phyloP scores from a whole-genome alignment of 805 yeast species.

The Naumovozyma baii region DNA sequence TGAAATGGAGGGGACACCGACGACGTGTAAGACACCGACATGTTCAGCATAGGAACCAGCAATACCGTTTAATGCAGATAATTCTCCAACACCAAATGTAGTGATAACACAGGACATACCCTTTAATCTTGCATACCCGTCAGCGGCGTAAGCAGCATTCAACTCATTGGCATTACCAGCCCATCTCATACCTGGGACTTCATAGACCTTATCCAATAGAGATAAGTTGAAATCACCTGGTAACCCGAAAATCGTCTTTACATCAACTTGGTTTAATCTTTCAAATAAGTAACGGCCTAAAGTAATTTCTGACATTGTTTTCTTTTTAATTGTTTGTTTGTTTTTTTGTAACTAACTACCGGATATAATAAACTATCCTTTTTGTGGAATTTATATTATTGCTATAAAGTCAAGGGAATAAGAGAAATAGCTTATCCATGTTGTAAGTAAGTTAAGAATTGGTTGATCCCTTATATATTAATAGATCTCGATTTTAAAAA shows the following conservation, averaged over 20 bases:
- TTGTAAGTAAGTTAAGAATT: too few species aligned
- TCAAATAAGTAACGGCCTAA: slow-evolving; percentile 55
- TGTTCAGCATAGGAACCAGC: slow-evolving; percentile 85
- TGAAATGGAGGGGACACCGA: slow-evolving; percentile 70
- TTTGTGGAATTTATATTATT: too few species aligned
- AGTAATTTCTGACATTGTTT: slow-evolving; percentile 30
- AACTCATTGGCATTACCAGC: slow-evolving; percentile 77
- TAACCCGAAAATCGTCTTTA: slow-evolving; percentile 57
- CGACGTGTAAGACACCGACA: slow-evolving; percentile 71
- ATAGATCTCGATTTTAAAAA: too few species aligned
- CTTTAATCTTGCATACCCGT: slow-evolving; percentile 74
- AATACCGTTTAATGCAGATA: slow-evolving; percentile 69
- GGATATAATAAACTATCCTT: too few species aligned
- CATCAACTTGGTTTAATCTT: slow-evolving; percentile 47
- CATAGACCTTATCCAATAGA: slow-evolving; percentile 52
- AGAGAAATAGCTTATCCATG: too few species aligned
- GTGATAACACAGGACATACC: slow-evolving; percentile 63
- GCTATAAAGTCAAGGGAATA: too few species aligned
- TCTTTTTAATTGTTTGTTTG: slow-evolving; percentile 1
- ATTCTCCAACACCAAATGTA: slow-evolving; percentile 84
- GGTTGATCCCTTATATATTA: too few species aligned
- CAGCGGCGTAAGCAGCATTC: slow-evolving; percentile 71
- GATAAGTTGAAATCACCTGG: slow-evolving; percentile 69
- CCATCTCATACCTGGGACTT: slow-evolving; percentile 63
- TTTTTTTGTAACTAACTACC: too few species aligned